Conservation (phyloP, 768 basidiomycete genomes). For the Trametes cinnabarina region DNA sequence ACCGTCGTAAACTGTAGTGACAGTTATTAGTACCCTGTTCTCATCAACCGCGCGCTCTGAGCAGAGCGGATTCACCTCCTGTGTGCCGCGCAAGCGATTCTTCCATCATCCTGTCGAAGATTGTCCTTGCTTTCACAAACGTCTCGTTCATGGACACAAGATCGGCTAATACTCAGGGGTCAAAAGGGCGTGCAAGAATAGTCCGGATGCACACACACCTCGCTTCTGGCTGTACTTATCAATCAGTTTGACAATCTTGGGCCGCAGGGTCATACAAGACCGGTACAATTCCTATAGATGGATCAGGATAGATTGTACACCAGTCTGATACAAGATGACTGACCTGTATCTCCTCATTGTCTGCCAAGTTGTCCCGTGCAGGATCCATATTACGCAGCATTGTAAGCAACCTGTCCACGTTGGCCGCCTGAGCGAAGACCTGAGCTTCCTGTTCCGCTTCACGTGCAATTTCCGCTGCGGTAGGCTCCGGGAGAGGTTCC, state of each 20-base stretch:
- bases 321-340: not conserved
- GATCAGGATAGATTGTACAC: not conserved
- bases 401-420: conserved; percentile 75
- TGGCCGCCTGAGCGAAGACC: conserved; percentile 83
- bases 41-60: not conserved
- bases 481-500: conserved; percentile 87
- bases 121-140: conserved; percentile 82
- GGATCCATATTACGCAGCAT: conserved; percentile 76
- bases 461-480: conserved; percentile 65
- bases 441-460: conserved; percentile 87
- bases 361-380: conserved; percentile 78
- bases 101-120: conserved; percentile 94
- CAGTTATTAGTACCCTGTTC: not conserved
- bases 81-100: conserved; percentile 78
- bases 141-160: conserved; percentile 93
- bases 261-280: conserved; percentile 82
- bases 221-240: conserved; percentile 97
- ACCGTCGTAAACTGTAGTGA: conserved; percentile 53
- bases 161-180: conserved; percentile 58
- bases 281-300: conserved; percentile 79
- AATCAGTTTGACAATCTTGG: conserved; percentile 94
- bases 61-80: conserved; percentile 43
- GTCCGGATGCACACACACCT: conserved; percentile 32
- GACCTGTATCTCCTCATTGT: conserved; percentile 88
- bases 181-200: not conserved